These are phyloP conservation scores for Eucalyptus paniculata DNA, from an alignment of 345 rosid genomes.

Conservation along the genomic window DNA sequence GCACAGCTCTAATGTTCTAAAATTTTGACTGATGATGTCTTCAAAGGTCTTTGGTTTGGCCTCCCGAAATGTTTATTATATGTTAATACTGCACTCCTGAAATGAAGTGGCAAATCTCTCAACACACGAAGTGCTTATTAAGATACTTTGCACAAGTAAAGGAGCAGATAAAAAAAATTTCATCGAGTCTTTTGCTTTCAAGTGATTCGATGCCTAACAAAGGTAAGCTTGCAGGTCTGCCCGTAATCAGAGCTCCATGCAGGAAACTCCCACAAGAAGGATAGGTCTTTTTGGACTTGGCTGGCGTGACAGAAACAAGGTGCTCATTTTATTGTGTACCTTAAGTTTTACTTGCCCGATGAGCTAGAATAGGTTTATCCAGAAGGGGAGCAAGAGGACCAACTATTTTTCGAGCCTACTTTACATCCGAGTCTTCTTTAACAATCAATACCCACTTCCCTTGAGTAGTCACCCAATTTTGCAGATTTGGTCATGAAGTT, in stretches of 20 bases:
- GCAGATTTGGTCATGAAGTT: background rate
- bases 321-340: background rate
- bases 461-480: background rate
- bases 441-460: background rate
- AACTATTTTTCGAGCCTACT: background rate
- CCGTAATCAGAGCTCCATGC: slow-evolving; percentile 9
- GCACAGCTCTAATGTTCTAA: background rate
- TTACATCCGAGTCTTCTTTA: background rate
- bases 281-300: slow-evolving; percentile 52
- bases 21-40: background rate
- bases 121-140: background rate
- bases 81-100: background rate
- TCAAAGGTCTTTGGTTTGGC: background rate
- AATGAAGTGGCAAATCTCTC: background rate
- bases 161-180: background rate
- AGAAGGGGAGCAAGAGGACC: background rate
- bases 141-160: background rate
- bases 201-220: background rate
- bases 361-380: background rate
- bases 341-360: background rate
- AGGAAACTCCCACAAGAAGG: slow-evolving; percentile 44
- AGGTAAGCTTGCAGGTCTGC: slow-evolving; percentile 18
- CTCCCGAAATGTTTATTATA: background rate
- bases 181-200: background rate
- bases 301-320: slow-evolving; percentile 86